Evolutionary conservation across 2,329 filamentous ascomycete species (phyloP), one percentile per base, ranked within the genome.

Genomic region (Thelonectria blattea): DNA sequence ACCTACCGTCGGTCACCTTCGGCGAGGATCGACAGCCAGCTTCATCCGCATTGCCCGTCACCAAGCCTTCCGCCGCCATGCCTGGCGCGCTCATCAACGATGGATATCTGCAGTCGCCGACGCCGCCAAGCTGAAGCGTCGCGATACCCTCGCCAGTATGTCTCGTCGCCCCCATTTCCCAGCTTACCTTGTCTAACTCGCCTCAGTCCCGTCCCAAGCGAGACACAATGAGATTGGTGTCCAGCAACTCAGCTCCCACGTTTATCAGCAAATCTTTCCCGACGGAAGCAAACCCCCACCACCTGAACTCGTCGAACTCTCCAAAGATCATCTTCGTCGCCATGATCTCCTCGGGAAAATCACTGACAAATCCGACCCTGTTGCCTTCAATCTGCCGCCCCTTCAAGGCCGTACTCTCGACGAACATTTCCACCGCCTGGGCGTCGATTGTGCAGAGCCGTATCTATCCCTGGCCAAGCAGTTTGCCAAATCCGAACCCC

Each of bases 151-250:
- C 60, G 76, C 80, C 37, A 65, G 81, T 84, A 70, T 72, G 80
- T 71, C 15, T 15, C 9, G 10, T 15, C 41, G 30, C 20, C 9
- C 9, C 37, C 43, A 41, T 22, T 6, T 24, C 37, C 54, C 37
- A 7, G 6, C 7, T 24, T 43, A 27, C 18, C 42, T 27, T 20
- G 14, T 27, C 12, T 27, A 56, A 50, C 24, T 22, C 43, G 15
- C 45, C 27, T 41, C 63, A 83, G 80, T 85, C 30, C 72, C 78
- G 1, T 83, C 85, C 7, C 78, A 84, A 58, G 82, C 92, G 50
- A 88, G 95, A 66, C 92, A 90, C 80, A 99, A 96, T 78, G 91
- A 96, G 68, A 93, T 99, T 69, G 92, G 92, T 54, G 92, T 99
- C 41, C 95, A 99, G 78, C 94, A 98, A 72, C 81, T 99, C 68